Base-by-base conservation (phyloP, 371 early-diverging fungal genomes). In the Mucor racemosus region DNA sequence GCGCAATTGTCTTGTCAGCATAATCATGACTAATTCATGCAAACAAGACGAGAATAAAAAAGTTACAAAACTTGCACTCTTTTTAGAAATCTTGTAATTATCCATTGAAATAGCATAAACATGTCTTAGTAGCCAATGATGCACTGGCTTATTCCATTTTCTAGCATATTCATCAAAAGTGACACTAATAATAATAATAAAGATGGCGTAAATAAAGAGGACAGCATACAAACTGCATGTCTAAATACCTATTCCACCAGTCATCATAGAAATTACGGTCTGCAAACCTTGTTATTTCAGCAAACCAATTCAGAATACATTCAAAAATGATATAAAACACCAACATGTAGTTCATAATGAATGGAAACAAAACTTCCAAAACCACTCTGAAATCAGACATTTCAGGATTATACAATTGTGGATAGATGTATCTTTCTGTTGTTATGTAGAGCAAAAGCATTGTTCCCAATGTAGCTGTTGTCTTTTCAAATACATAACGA, bases 81-180 rank as follows among this genome's bases (percentile, higher is more conserved):
- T 60, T 65, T 88, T 88, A 58, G 92, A 88, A 8, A 94, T 69
- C 59, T 90, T 87, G 75, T 90, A 89, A 5, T 87, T 84, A 36
- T 88, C 78, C 61, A 95, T 86, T 58, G 92, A 85, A 55, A 91
- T 88, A 10, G 86, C 81, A 78, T 97, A 97, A 7, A 97, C 90
- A 77, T 98, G 97, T 55, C 95, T 88, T 35, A 95, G 88, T 39
- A 97, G 79, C 79, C 97, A 98, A 53, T 92, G 86, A 76, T 99
- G 96, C 36, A 98, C 99, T 1, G 95, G 97, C 67, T 90, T 92
- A 81, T 99, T 99, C 99, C 99, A 99, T 68, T 95, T 92, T 60
- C 95, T 89, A 50, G 97, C 95, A 79, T 93, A 99, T 75, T 97
- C 97, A 67, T 92, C 95, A 66, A 91, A 94, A 0, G 91, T 89